These are phyloP conservation scores for Krasilnikovozyma curviuscula DNA, from an alignment of 768 basidiomycete genomes.

Conservation along the genomic window DNA sequence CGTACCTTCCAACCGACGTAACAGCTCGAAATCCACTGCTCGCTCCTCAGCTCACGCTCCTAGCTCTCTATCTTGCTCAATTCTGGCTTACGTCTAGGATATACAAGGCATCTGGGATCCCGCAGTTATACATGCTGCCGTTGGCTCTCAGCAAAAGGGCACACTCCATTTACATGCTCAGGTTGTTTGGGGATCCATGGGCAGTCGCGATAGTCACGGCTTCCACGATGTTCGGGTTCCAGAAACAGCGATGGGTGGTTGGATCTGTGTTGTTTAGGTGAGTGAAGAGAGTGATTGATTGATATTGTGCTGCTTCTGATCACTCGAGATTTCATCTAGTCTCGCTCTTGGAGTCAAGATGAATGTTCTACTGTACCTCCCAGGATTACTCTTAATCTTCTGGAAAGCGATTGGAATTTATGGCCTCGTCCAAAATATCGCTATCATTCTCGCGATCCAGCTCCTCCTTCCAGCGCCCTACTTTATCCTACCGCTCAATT, in stretches of 20 bases:
- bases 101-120: conserved; percentile 31
- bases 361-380: conserved; percentile 76
- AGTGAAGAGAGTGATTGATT: background rate
- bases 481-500: conserved; percentile 37
- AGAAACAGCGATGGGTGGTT: conserved; percentile 38
- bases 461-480: conserved; percentile 50
- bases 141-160: conserved; percentile 77
- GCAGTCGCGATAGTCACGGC: conserved; percentile 43
- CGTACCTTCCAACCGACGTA: conserved; percentile 32
- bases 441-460: conserved; percentile 33
- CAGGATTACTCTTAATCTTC: conserved; percentile 62
- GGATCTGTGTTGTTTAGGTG: conserved; percentile 59
- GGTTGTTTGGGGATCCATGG: conserved; percentile 94
- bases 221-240: conserved; percentile 43
- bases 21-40: conserved; percentile 38
- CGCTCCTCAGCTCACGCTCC: conserved; percentile 41
- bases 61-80: conserved; percentile 46
- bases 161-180: conserved; percentile 77
- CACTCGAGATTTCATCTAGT: conserved; percentile 28
- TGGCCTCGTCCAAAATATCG: conserved; percentile 13
- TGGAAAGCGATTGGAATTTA: conserved; percentile 41
- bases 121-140: conserved; percentile 26
- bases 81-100: conserved; percentile 47
- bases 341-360: conserved; percentile 82
- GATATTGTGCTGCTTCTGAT: background rate